Base-by-base conservation (phyloP, 495 filamentous ascomycete species). In the Aspergillus biplanus region DNA sequence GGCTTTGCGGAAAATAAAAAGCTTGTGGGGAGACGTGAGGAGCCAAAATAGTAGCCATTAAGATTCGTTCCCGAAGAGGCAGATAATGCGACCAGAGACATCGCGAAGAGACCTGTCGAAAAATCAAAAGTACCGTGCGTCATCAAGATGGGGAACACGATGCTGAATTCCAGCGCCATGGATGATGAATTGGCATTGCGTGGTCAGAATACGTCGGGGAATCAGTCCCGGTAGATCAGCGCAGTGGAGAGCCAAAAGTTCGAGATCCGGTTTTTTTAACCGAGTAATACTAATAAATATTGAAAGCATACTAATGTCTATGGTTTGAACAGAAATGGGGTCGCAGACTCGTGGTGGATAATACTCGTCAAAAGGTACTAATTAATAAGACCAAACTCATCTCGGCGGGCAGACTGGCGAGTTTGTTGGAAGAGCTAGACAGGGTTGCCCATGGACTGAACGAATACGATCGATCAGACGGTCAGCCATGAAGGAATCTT, bases 151-250 rank as follows among this genome's bases (percentile, higher is more conserved):
- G 52, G 35, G 52, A 57, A 39, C 33, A 59, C 35, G 46, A 42
- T 48, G 21, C 56, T 48, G 49, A 46, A 61, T 32, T 35, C 62
- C 58, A 59, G 54, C 12, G 16, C 58, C 35, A 53, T 58, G 65
- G 46, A 32, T 47, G 58, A 64, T 37, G 65, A 55, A 52, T 52
- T 44, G 48, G 63, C 48, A 39, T 52, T 60, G 59, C 50, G 47
- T 44, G 13, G 34, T 52, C 48, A 56, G 53, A 59, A 64, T 64
- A 39, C 60, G 56, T 46, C 65, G 62, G 60, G 68, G 65, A 66
- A 67, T 4, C 54, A 42, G 12, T 53, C 48, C 68, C 67, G 66
- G 69, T 58, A 71, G 69, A 71, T 71, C 69, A 68, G 63, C 37
- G 55, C 31, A 62, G 65, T 52, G 56, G 64, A 35, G 46, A 60